Evolutionary conservation across 164 flowering plant species (phyloP).

Genomic region (Tetrastigma voinierianum): DNA sequence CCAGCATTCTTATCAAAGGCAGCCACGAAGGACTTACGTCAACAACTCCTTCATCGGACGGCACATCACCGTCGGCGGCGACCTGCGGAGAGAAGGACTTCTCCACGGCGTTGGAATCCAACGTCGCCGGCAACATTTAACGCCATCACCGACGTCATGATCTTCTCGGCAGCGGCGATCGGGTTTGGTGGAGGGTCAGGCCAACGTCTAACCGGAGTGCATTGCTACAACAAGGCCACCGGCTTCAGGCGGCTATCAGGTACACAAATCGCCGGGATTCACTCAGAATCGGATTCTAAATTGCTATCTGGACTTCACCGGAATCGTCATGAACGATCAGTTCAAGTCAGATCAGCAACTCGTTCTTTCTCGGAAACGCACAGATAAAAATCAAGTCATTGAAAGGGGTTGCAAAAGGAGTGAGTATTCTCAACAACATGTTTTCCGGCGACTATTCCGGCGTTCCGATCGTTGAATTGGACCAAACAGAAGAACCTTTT

Average conservation of each 20-base stretch:
- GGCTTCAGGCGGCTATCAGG: conserved; percentile 19
- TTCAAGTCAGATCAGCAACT: conserved; percentile 20
- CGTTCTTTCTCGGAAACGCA: conserved; percentile 21
- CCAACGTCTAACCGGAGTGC: conserved; percentile 23
- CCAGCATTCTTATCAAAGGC: conserved; percentile 10
- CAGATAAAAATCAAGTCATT: conserved; percentile 10
- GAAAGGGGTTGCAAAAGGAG: not conserved
- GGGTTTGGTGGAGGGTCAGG: conserved; percentile 19
- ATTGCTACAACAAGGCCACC: conserved; percentile 26
- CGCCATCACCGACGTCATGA: conserved; percentile 19
- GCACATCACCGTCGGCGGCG: conserved; percentile 19
- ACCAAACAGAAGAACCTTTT: conserved; percentile 6
- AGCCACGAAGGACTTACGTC: conserved; percentile 21
- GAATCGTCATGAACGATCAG: conserved; percentile 22
- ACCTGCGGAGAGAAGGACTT: conserved; percentile 15
- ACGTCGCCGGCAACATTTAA: conserved; percentile 20
- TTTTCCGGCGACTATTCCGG: conserved; percentile 16
- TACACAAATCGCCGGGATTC: conserved; percentile 11
- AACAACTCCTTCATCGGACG: conserved; percentile 23
- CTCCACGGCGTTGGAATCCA: conserved; percentile 22
- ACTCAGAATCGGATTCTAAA: conserved; percentile 20
- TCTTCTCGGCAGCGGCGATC: conserved; percentile 20
- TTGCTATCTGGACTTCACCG: conserved; percentile 25
- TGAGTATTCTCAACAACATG: conserved; percentile 24
- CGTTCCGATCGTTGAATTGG: conserved; percentile 13